These are phyloP conservation scores for Penicillium turbatum DNA, from an alignment of 495 filamentous ascomycete species.

Conservation along the genomic window DNA sequence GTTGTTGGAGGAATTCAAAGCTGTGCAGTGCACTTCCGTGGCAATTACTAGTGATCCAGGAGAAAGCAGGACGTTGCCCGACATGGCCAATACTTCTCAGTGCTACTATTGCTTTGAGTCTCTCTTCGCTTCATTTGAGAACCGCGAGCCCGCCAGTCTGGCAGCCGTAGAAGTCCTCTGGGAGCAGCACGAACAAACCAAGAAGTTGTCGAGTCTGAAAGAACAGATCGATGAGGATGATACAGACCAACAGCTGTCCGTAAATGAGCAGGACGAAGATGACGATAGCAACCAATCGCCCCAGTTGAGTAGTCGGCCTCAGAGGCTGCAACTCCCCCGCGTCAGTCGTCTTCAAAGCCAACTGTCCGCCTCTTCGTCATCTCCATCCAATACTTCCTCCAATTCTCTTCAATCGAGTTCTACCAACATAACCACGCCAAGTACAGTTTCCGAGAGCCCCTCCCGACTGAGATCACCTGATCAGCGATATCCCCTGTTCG, in stretches of 20 bases:
- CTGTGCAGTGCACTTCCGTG: slow-evolving; percentile 1
- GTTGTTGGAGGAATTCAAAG: slow-evolving; percentile 6
- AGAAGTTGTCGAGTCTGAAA: slow-evolving; percentile 34
- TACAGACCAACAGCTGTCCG: slow-evolving; percentile 13
- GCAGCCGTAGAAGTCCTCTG: slow-evolving; percentile 67
- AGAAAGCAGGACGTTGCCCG: not conserved
- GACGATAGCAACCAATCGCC: slow-evolving; percentile 24
- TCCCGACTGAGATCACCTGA: slow-evolving; percentile 21
- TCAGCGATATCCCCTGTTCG: slow-evolving; percentile 67
- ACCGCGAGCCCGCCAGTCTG: slow-evolving; percentile 55
- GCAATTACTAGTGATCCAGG: not conserved
- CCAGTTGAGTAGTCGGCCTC: slow-evolving; percentile 15
- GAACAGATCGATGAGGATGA: slow-evolving; percentile 19
- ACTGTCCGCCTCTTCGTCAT: slow-evolving; percentile 40
- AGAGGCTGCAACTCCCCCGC: slow-evolving; percentile 29
- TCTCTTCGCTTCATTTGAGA: slow-evolving; percentile 62
- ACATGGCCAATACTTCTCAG: slow-evolving; percentile 78
- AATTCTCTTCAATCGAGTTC: slow-evolving; percentile 37
- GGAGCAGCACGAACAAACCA: slow-evolving; percentile 49
- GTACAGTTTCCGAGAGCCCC: slow-evolving; percentile 30
- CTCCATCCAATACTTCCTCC: slow-evolving; percentile 41
- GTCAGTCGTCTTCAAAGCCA: slow-evolving; percentile 35
- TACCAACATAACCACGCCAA: slow-evolving; percentile 45
- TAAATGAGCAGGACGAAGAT: slow-evolving; percentile 29
- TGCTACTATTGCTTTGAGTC: slow-evolving; percentile 91